Percentiles rank a stretch among this genome's conserved stretches.
phyloP scores from a whole-genome alignment of 1,284 basidiomycete species.

The Pseudozyma thailandica region DNA sequence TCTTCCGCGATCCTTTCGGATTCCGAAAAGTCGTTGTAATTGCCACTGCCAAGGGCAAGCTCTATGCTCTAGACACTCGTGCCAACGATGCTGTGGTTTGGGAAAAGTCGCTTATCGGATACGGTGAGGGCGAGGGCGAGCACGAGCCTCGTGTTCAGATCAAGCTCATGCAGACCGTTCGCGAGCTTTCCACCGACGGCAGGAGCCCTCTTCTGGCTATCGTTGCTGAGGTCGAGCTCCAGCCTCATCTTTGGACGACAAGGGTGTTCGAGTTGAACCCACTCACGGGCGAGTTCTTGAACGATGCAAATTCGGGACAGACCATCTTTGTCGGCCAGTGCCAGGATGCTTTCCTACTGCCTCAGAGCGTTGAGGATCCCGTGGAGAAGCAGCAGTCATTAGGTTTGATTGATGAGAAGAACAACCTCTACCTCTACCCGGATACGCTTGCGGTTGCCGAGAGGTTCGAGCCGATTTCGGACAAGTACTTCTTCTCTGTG shows the following conservation, averaged over 20 bases:
- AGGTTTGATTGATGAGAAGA: constrained; percentile 74
- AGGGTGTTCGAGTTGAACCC: constrained; percentile 64
- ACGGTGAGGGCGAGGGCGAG: constrained; percentile 60
- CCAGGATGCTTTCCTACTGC: constrained; percentile 56
- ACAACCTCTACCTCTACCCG: constrained; percentile 66
- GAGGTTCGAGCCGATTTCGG: constrained; percentile 39
- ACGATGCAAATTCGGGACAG: constrained; percentile 42
- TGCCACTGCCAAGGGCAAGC: constrained; percentile 78
- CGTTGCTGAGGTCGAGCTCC: constrained; percentile 58
- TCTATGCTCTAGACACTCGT: constrained; percentile 85
- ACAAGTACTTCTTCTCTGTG: constrained; percentile 41
- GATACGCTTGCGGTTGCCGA: constrained; percentile 44
- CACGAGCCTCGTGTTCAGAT: constrained; percentile 53
- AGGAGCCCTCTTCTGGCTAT: constrained; percentile 54
- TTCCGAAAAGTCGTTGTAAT: constrained; percentile 85
- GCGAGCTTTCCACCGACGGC: constrained; percentile 52
- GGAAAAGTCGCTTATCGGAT: constrained; percentile 65
- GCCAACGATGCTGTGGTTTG: constrained; percentile 67
- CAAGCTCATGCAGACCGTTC: constrained; percentile 54
- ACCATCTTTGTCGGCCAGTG: constrained; percentile 48
- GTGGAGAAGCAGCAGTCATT: constrained; percentile 70
- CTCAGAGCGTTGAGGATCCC: constrained; percentile 40
- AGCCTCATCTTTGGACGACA: constrained; percentile 46
- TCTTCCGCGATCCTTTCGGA: constrained; percentile 78
- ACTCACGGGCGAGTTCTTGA: constrained; percentile 58